Evolutionary conservation across 2,329 filamentous ascomycete species (phyloP).

Genomic region (Arthrinium puccinioides): DNA sequence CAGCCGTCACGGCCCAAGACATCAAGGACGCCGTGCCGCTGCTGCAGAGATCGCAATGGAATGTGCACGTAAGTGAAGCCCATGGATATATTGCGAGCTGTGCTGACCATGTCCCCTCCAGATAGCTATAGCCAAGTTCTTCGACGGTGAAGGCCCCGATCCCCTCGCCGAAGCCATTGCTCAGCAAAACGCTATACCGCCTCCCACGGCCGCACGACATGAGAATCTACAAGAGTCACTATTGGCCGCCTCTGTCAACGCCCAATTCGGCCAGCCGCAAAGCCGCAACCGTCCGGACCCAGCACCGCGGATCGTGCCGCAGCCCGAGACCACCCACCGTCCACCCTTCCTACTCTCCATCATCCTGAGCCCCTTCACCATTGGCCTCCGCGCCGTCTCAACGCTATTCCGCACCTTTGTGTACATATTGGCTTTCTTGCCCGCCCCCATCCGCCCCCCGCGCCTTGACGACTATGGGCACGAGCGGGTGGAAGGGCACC

Average conservation of each 20-base stretch:
- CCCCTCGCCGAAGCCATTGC: slow-evolving; percentile 70
- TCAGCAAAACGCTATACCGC: slow-evolving; percentile 53
- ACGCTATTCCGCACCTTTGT: slow-evolving; percentile 65
- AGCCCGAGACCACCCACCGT: slow-evolving; percentile 58
- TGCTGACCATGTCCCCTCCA: slow-evolving; percentile 26
- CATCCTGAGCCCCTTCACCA: slow-evolving; percentile 72
- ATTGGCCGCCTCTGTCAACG: slow-evolving; percentile 24
- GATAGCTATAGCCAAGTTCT: slow-evolving; percentile 96
- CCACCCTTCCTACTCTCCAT: slow-evolving; percentile 72
- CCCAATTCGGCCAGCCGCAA: slow-evolving; percentile 21
- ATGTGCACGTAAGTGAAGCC: slow-evolving; percentile 61
- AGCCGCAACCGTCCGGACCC: slow-evolving; percentile 43
- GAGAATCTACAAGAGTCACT: slow-evolving; percentile 67
- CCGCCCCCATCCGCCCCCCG: slow-evolving; percentile 52
- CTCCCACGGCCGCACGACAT: slow-evolving; percentile 50
- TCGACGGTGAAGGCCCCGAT: slow-evolving; percentile 87
- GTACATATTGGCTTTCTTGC: slow-evolving; percentile 75
- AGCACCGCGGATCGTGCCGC: slow-evolving; percentile 82
- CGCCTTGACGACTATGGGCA: slow-evolving; percentile 45
- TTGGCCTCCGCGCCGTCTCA: slow-evolving; percentile 67
- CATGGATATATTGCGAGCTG: neutral
- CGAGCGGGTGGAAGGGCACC: slow-evolving; percentile 48
- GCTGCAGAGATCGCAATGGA: slow-evolving; percentile 87
- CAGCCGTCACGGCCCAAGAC: slow-evolving; percentile 79
- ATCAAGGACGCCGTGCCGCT: slow-evolving; percentile 68